phyloP scores from a whole-genome alignment of 2,329 filamentous ascomycete species.

The Gaeumannomyces sp. region DNA sequence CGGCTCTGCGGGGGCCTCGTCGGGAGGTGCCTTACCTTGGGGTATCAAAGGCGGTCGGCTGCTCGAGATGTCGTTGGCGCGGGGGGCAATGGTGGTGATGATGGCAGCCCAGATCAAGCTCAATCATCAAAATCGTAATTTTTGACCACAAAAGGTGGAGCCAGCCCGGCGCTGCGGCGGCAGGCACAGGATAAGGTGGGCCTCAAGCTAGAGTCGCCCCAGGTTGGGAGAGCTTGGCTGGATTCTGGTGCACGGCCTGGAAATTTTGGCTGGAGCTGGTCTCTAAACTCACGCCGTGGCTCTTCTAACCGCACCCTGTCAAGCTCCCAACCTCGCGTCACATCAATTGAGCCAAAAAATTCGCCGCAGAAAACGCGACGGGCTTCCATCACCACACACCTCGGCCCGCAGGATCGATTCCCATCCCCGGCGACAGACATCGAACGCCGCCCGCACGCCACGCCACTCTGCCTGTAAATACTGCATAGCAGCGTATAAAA shows the following conservation, averaged over 20 bases:
- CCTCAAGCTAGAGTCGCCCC: not conserved
- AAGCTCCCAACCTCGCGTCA: not conserved
- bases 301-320: not conserved
- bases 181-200: not conserved
- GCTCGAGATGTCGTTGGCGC: not conserved
- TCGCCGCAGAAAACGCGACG: not conserved
- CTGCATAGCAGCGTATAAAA: too few species aligned
- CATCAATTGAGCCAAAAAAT: not conserved
- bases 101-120: not conserved
- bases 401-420: not conserved
- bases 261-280: not conserved
- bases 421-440: not conserved
- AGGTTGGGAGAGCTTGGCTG: not conserved
- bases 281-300: not conserved
- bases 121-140: conserved; percentile 3
- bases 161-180: not conserved
- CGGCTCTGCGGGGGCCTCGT: too few species aligned
- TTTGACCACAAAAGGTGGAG: conserved; percentile 2
- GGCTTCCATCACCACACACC: not conserved
- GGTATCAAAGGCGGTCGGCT: not conserved
- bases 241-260: not conserved
- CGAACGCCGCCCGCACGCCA: too few species aligned
- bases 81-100: not conserved
- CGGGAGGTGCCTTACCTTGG: not conserved
- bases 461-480: not conserved